Base-by-base conservation (phyloP, 306 rosid genomes). In the Lablab purpureus region DNA sequence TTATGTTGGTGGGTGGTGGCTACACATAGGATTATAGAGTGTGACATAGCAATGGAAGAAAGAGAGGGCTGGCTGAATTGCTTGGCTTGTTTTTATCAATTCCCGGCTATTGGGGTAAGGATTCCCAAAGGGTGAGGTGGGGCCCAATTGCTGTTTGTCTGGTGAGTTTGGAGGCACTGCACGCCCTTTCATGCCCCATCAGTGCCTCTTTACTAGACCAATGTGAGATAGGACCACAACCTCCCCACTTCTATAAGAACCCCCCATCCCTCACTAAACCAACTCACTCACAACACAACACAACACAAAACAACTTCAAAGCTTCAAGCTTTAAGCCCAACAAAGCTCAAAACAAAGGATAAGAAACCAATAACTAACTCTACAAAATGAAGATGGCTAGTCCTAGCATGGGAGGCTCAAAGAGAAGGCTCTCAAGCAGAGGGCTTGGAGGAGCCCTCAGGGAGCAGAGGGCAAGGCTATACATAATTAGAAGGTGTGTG, bases 401-500 rank as follows among this genome's bases (percentile, higher is more conserved):
- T 71, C 68, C 79, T 56, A 37, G 85, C 58, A 79, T 87, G 59
- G 90, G 89, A 74, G 82, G 82, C 15, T 83, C 94, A 50, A 94
- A 90, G 93, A 94, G 96, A 84, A 92, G 97, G 80, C 34, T 90
- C 3, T 93, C 96, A 64, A 84, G 77, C 73, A 92, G 93, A 89
- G 97, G 98, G 43, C 46, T 92, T 71, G 97, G 97, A 69, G 97
- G 97, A 45, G 97, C 78, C 59, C 83, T 94, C 0, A 91, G 92
- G 50, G 94, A 94, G 84, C 98, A 89, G 70, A 89, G 97, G 70
- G 97, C 97, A 23, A 89, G 77, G 90, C 88, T 94, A 32, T 94
- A 94, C 80, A 94, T 94, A 6, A 94, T 94, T 30, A 92, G 97
- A 84, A 88, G 98, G 76, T 94, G 98, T 83, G 98, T 94, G 58